These are phyloP conservation scores for Lentinula edodes DNA, from an alignment of 768 basidiomycete species.

Conservation along the genomic window DNA sequence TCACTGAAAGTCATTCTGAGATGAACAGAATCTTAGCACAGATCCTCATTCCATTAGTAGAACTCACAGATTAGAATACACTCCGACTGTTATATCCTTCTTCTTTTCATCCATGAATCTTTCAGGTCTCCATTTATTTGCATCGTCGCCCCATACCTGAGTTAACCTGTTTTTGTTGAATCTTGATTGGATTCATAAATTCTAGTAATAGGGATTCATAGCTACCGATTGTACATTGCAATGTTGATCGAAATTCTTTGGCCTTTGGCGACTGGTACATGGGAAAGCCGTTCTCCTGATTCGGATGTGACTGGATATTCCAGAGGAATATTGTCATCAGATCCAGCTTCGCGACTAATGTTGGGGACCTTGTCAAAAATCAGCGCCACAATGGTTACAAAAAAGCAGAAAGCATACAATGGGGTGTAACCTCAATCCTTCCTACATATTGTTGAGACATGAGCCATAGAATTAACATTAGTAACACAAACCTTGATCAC, in stretches of 20 bases:
- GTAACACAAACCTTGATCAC: conserved; percentile 15
- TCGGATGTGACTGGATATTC: conserved; percentile 20
- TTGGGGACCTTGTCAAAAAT: background rate
- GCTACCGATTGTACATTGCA: conserved; percentile 24
- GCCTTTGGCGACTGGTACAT: conserved; percentile 15
- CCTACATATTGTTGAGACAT: conserved; percentile 12
- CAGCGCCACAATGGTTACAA: background rate
- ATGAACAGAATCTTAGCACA: background rate
- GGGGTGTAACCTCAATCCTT: conserved; percentile 25
- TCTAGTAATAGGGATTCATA: background rate
- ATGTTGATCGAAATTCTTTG: conserved; percentile 12
- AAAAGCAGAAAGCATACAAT: conserved; percentile 14
- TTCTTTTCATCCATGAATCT: background rate
- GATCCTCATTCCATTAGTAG: background rate
- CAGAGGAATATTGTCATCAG: conserved; percentile 28
- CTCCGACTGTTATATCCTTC: background rate
- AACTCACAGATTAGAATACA: conserved; percentile 3
- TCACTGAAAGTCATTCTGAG: conserved; percentile 1
- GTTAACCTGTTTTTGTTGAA: background rate
- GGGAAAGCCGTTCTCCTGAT: conserved; percentile 14
- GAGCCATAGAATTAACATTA: background rate
- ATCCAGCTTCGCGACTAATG: conserved; percentile 9
- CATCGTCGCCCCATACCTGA: conserved; percentile 7
- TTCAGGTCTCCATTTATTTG: background rate
- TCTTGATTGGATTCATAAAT: background rate